Conservation (phyloP, 805 yeast genomes). For the Kodamaea fukazawae region DNA sequence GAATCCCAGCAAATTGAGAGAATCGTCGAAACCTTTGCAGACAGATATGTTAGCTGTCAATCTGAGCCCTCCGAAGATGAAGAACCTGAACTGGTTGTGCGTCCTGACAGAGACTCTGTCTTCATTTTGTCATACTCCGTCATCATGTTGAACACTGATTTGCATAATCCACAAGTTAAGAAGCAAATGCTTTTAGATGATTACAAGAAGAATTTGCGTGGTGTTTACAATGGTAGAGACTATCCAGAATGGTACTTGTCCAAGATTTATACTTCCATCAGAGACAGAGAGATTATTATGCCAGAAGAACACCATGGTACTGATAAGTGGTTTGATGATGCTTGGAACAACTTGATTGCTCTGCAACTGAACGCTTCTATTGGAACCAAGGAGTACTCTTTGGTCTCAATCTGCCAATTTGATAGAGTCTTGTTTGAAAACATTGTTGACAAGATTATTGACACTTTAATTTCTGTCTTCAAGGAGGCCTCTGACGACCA, state of each 20-base stretch:
- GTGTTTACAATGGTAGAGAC: slow-evolving; percentile 71
- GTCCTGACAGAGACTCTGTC: slow-evolving; percentile 82
- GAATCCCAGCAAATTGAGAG: slow-evolving; percentile 97
- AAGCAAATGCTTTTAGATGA: slow-evolving; percentile 86
- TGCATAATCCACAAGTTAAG: slow-evolving; percentile 89
- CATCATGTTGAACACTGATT: slow-evolving; percentile 91
- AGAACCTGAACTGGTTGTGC: slow-evolving; percentile 44
- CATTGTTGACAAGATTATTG: slow-evolving; percentile 61
- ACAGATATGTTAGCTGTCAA: slow-evolving; percentile 70
- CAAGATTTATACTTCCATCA: slow-evolving; percentile 75
- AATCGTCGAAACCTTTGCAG: slow-evolving; percentile 82
- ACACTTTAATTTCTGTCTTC: slow-evolving; percentile 73
- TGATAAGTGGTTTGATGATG: slow-evolving; percentile 87
- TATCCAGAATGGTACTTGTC: slow-evolving; percentile 84
- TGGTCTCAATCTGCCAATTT: slow-evolving; percentile 47
- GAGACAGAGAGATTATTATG: slow-evolving; percentile 87
- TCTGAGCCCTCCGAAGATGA: slow-evolving; percentile 14
- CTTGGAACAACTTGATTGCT: slow-evolving; percentile 69
- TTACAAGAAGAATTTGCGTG: slow-evolving; percentile 75
- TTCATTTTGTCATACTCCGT: slow-evolving; percentile 88
- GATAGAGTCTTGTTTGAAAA: slow-evolving; percentile 70
- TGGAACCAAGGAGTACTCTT: slow-evolving; percentile 18
- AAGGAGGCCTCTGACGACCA: slow-evolving; percentile 89
- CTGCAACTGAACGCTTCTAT: slow-evolving; percentile 35
- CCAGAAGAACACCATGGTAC: slow-evolving; percentile 97